Evolutionary conservation across 2,329 filamentous ascomycete genomes (phyloP).

Genomic region (Onygenales sp.): DNA sequence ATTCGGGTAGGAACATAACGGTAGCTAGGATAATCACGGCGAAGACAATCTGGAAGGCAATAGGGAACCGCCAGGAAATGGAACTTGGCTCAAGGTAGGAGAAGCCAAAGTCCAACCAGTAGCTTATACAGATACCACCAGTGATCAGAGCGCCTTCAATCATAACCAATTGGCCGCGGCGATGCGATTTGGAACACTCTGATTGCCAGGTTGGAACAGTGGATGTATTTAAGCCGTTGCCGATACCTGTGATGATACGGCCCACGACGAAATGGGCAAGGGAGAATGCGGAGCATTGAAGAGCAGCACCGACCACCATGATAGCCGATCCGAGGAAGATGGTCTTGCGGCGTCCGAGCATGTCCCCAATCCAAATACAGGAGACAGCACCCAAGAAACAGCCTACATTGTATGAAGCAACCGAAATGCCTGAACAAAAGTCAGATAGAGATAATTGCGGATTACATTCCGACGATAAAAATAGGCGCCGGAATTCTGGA

Average conservation of each 20-base stretch:
- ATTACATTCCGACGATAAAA: background rate
- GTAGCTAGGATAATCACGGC: slow-evolving; percentile 42
- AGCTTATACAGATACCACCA: slow-evolving; percentile 40
- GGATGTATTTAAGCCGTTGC: slow-evolving; percentile 44
- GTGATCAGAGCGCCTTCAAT: slow-evolving; percentile 44
- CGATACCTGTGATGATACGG: slow-evolving; percentile 43
- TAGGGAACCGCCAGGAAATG: slow-evolving; percentile 46
- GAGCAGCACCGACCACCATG: slow-evolving; percentile 41
- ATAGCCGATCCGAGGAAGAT: slow-evolving; percentile 41
- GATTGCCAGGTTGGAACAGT: slow-evolving; percentile 45
- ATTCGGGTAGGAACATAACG: slow-evolving; percentile 46
- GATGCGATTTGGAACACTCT: slow-evolving; percentile 43
- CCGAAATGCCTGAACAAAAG: slow-evolving; percentile 25
- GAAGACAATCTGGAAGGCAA: slow-evolving; percentile 50
- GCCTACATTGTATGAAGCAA: slow-evolving; percentile 39
- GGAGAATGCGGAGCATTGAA: slow-evolving; percentile 39
- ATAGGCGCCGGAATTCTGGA: background rate
- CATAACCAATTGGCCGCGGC: slow-evolving; percentile 44
- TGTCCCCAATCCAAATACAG: slow-evolving; percentile 43
- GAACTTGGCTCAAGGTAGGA: slow-evolving; percentile 41
- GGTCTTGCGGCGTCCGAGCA: slow-evolving; percentile 41
- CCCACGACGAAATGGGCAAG: slow-evolving; percentile 43
- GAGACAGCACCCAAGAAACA: slow-evolving; percentile 42
- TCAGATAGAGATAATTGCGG: background rate
- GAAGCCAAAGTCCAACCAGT: slow-evolving; percentile 45